These are phyloP conservation scores for Steccherinum ochraceum DNA, from an alignment of 768 basidiomycete genomes.

Conservation along the genomic window DNA sequence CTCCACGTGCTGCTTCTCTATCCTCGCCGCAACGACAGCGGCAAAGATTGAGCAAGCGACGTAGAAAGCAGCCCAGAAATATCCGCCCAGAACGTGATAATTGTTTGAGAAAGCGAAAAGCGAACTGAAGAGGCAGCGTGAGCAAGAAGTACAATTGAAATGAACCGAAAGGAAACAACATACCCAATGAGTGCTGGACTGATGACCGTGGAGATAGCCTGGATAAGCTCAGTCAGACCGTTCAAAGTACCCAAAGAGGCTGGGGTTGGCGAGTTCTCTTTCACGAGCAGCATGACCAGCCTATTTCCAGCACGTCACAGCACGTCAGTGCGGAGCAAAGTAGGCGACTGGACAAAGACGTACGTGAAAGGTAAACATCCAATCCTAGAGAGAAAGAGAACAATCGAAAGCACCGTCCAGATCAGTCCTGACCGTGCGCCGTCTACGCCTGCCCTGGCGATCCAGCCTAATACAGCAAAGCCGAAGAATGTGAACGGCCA, in stretches of 20 bases:
- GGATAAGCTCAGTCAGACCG: constrained; percentile 14
- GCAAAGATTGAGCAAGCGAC: constrained; percentile 14
- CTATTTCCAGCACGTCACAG: constrained; percentile 9
- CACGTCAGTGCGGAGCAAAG: background rate
- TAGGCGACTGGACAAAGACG: constrained; percentile 18
- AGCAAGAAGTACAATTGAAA: background rate
- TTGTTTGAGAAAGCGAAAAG: constrained; percentile 22
- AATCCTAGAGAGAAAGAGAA: constrained; percentile 39
- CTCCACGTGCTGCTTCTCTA: background rate
- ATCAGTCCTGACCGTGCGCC: constrained; percentile 24
- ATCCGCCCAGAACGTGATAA: constrained; percentile 14
- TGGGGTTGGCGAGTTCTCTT: constrained; percentile 21
- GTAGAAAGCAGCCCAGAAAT: constrained; percentile 21
- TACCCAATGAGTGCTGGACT: constrained; percentile 22
- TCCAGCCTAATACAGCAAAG: constrained; percentile 40
- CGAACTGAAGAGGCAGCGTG: constrained; percentile 10
- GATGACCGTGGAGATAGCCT: constrained; percentile 10
- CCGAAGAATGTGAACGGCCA: constrained; percentile 48
- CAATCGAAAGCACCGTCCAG: constrained; percentile 44
- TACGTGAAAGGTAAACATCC: constrained; percentile 49
- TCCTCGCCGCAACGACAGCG: constrained; percentile 8
- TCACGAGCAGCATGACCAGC: constrained; percentile 27
- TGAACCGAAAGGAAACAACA: background rate
- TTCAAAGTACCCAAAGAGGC: constrained; percentile 25
- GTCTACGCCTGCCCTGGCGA: constrained; percentile 16